Conservation (phyloP, 192 early-diverging fungal genomes). For the Nowakowskiella sp. region DNA sequence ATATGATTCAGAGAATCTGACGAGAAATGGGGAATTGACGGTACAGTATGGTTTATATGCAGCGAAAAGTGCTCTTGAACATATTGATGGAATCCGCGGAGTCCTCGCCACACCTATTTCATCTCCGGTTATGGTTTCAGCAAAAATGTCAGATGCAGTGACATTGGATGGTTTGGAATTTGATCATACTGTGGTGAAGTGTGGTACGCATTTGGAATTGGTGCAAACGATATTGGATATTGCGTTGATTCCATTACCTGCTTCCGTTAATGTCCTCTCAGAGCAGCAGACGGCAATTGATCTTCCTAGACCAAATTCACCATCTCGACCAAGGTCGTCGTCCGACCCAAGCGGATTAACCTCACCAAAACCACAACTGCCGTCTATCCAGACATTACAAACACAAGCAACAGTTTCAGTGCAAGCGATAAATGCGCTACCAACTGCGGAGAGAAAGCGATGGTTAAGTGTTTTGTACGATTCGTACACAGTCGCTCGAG, state of each 20-base stretch:
- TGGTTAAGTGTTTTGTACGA: slow-evolving; percentile 36
- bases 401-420: neutral
- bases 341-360: neutral
- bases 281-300: too few species aligned
- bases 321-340: neutral
- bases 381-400: slow-evolving; percentile 2
- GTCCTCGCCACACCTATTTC: too few species aligned
- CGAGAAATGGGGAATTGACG: slow-evolving; percentile 14
- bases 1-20: too few species aligned
- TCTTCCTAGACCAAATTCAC: too few species aligned
- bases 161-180: slow-evolving; percentile 43
- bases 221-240: slow-evolving; percentile 35
- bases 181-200: slow-evolving; percentile 44
- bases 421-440: slow-evolving; percentile 28
- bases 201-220: slow-evolving; percentile 45
- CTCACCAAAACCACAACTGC: neutral
- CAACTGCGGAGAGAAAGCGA: slow-evolving; percentile 14
- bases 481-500: slow-evolving; percentile 68
- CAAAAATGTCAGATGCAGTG: slow-evolving; percentile 6
- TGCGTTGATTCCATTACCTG: slow-evolving; percentile 4
- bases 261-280: neutral
- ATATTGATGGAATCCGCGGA: too few species aligned
- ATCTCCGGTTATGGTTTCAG: too few species aligned
- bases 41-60: neutral
- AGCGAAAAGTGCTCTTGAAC: neutral